Percentiles rank a stretch among this genome's conserved stretches.
Evolutionary conservation across 306 rosid species (phyloP).

Genomic region (Ammopiptanthus mongolicus): DNA sequence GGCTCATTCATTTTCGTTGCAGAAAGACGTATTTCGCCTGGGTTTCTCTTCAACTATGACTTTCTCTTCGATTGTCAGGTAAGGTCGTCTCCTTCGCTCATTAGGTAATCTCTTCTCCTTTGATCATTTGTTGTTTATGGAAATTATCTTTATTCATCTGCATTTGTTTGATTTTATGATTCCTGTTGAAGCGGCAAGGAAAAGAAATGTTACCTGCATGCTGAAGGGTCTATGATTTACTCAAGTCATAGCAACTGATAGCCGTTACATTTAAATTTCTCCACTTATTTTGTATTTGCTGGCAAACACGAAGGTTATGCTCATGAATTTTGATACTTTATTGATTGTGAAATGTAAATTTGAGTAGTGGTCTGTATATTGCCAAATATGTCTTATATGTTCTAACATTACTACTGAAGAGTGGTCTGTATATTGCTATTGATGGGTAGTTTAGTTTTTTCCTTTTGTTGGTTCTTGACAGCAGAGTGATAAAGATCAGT

Average conservation of each 20-base stretch:
- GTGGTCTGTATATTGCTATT: no score
- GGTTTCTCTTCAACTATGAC: no score
- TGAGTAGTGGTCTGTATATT: background rate
- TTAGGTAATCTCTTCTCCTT: no score
- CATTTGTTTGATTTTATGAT: constrained; percentile 2
- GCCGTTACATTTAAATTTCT: background rate
- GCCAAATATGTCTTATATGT: background rate
- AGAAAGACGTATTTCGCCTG: no score
- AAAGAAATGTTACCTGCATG: background rate
- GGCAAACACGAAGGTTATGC: background rate
- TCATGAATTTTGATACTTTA: background rate
- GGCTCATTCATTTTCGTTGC: no score
- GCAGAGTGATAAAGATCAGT: background rate
- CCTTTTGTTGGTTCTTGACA: no score
- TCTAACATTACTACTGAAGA: background rate
- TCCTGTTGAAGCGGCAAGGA: background rate
- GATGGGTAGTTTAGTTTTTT: no score
- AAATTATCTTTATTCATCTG: background rate
- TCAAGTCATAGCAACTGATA: background rate
- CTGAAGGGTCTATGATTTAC: background rate
- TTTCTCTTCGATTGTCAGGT: no score
- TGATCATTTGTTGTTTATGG: no score
- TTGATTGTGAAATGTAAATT: background rate
- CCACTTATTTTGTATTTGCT: constrained; percentile 4
- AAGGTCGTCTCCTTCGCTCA: no score